Evolutionary conservation across 345 rosid genomes (phyloP).

Genomic region (Psidium friedrichsthalianum): DNA sequence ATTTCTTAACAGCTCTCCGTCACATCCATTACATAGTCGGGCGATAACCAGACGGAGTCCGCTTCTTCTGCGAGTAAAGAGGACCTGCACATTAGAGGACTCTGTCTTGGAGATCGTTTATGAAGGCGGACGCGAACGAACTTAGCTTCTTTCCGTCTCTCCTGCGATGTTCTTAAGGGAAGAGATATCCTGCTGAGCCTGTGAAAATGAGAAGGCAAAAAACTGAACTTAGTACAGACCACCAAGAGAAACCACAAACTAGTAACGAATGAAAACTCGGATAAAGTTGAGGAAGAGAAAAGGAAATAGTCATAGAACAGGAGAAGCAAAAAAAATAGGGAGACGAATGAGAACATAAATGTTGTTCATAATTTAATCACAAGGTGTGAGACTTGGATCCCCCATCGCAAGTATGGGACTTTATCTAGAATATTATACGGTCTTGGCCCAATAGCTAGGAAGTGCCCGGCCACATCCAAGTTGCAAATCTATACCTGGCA

Average conservation of each 20-base stretch:
- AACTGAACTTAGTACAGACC: not conserved
- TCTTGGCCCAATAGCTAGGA: not conserved
- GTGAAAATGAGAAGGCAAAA: not conserved
- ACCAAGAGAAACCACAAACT: not conserved
- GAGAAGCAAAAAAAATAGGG: not conserved
- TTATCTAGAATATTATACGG: no score
- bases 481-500: not conserved
- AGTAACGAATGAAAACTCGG: not conserved
- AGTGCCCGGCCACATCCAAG: not conserved
- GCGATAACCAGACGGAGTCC: not conserved
- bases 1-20: not conserved
- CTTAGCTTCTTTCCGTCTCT: constrained; percentile 83
- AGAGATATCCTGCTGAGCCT: constrained; percentile 93
- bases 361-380: not conserved
- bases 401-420: not conserved
- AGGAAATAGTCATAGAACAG: not conserved
- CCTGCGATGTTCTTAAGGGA: constrained; percentile 80
- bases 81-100: constrained; percentile 33
- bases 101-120: constrained; percentile 85
- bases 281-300: not conserved
- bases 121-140: constrained; percentile 64
- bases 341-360: not conserved
- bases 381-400: not conserved
- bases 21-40: not conserved
- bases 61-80: not conserved